A percentile compares a stretch with the other conserved stretches of the same genome.
Conservation (phyloP, 495 filamentous ascomycete genomes). For the Tuber melanosporum region DNA sequence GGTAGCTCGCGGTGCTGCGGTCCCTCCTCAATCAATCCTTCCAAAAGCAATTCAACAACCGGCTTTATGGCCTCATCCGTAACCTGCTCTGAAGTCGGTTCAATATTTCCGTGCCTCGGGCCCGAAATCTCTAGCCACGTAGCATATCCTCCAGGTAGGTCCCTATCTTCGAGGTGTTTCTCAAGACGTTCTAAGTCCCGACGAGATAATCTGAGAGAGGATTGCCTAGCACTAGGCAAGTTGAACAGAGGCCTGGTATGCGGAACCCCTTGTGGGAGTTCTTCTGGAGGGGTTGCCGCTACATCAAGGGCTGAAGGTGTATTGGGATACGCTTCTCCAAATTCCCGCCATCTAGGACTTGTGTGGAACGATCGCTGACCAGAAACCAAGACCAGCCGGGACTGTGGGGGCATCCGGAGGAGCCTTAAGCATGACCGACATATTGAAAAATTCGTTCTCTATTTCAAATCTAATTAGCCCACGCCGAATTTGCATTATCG, state of each 20-base stretch:
- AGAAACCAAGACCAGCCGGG: not conserved
- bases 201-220: not conserved
- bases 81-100: not conserved
- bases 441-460: slow-evolving; percentile 12
- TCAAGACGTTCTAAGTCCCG: not conserved
- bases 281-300: not conserved
- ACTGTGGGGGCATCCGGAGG: slow-evolving; percentile 3
- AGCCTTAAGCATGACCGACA: slow-evolving; percentile 22
- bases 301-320: not conserved
- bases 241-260: slow-evolving; percentile 1
- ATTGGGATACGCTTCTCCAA: not conserved
- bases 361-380: slow-evolving; percentile 12
- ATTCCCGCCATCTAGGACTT: not conserved
- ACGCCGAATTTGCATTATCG: not conserved
- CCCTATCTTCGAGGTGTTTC: slow-evolving; percentile 8
- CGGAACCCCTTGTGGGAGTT: not conserved
- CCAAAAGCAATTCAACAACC: slow-evolving; percentile 17
- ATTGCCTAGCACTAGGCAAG: not conserved
- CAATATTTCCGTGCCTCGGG: not conserved
- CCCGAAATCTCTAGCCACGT: slow-evolving; percentile 6
- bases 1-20: slow-evolving; percentile 7
- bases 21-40: slow-evolving; percentile 17
- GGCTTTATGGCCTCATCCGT: slow-evolving; percentile 16
- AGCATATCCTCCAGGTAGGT: slow-evolving; percentile 14
- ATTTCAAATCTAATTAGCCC: not conserved